A percentile compares a stretch with the other conserved stretches of the same genome.
Evolutionary conservation across 1,284 basidiomycete genomes (phyloP).

Genomic region (Tilletia caries): DNA sequence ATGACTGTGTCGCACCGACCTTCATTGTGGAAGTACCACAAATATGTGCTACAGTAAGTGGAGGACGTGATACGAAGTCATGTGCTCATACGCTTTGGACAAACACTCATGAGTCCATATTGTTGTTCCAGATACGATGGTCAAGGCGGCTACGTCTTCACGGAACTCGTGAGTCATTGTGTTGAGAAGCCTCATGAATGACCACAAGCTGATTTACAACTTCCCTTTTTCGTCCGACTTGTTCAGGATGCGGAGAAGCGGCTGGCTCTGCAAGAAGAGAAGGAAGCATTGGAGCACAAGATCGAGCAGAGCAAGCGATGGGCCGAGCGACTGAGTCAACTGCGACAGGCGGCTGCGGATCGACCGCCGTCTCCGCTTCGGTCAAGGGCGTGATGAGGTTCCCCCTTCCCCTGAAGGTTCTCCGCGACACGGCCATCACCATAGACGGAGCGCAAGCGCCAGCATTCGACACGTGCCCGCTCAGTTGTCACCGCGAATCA

Average conservation of each 20-base stretch:
- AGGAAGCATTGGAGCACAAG: conserved; percentile 57
- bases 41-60: conserved; percentile 69
- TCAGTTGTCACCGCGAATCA: too few relatives aligned
- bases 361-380: conserved; percentile 13
- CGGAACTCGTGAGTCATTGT: conserved; percentile 61
- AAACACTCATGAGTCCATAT: neutral
- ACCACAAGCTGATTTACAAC: too few relatives aligned
- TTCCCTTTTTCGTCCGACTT: neutral
- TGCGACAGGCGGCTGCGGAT: conserved; percentile 59
- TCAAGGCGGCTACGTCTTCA: conserved; percentile 66
- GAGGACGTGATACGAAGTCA: neutral
- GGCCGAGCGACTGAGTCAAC: conserved; percentile 66
- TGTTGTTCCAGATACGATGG: conserved; percentile 53
- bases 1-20: conserved; percentile 59
- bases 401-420: too few relatives aligned
- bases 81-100: neutral
- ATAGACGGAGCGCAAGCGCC: too few relatives aligned
- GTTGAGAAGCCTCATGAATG: neutral
- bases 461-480: too few relatives aligned
- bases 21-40: conserved; percentile 88
- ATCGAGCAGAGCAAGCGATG: conserved; percentile 68
- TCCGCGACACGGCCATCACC: too few relatives aligned
- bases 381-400: neutral
- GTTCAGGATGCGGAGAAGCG: conserved; percentile 79
- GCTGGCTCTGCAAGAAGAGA: conserved; percentile 87